Percentiles rank a stretch among this genome's conserved stretches.
Evolutionary conservation across 352 stramenopile species (phyloP).

Genomic region (Phytophthora chlamydospora): DNA sequence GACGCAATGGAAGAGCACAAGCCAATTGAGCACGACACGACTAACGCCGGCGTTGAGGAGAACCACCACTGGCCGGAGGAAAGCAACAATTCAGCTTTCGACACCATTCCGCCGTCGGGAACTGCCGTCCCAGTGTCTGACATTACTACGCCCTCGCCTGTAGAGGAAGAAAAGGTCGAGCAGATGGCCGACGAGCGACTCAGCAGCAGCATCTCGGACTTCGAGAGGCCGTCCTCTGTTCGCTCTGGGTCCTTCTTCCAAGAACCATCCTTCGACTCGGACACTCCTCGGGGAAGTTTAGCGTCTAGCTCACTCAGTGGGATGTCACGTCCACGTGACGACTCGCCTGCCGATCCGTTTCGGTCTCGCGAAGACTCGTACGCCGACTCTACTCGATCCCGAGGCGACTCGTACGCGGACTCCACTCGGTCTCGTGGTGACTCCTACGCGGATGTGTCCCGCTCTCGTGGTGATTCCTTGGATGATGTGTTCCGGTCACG

Average conservation of each 20-base stretch:
- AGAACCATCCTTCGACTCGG: conserved; percentile 42
- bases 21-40: conserved; percentile 2
- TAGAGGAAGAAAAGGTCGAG: conserved; percentile 2
- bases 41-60: conserved; percentile 13
- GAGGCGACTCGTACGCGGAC: conserved; percentile 34
- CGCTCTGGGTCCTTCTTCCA: conserved; percentile 41
- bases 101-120: conserved; percentile 5
- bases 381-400: conserved; percentile 28
- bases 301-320: conserved; percentile 36
- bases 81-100: conserved; percentile 12
- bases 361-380: conserved; percentile 38
- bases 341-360: conserved; percentile 23
- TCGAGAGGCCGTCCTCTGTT: conserved; percentile 34
- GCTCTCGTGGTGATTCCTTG: conserved; percentile 33
- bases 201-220: conserved; percentile 42
- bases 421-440: conserved; percentile 27
- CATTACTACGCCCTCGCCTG: not conserved
- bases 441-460: conserved; percentile 34
- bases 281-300: conserved; percentile 42
- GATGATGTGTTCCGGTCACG: conserved; percentile 20
- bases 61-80: conserved; percentile 15
- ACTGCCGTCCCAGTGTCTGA: not conserved
- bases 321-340: conserved; percentile 20
- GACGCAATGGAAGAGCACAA: conserved; percentile 40
- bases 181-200: conserved; percentile 19